Evolutionary conservation across 345 rosid genomes (phyloP), one percentile per base, ranked within the genome.

Genomic region (Salix purpurea): DNA sequence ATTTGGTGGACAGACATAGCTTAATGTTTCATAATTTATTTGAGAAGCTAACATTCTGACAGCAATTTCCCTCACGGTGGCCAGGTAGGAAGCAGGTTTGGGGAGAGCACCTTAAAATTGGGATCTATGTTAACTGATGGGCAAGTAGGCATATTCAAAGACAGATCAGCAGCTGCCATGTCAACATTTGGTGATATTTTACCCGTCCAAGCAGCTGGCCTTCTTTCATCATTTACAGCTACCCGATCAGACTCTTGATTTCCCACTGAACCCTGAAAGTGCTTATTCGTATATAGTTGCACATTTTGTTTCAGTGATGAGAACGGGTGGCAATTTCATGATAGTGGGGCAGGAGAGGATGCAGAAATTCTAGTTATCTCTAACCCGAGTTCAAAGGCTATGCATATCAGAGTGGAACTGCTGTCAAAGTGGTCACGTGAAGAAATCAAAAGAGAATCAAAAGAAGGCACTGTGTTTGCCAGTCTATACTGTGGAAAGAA

Each of bases 101-200:
- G 97, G 44, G 97, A 93, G 90, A 95, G 99, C 90, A 93, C 98
- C 4, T 66, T 95, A 61, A 95, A 95, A 80, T 80, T 93, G 88
- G 97, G 99, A 72, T 90, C 98, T 42, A 96, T 93, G 28, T 83
- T 96, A 80, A 93, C 94, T 21, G 98, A 96, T 76, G 97, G 99
- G 75, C 99, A 96, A 83, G 99, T 91, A 32, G 98, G 97, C 69
- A 90, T 96, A 85, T 96, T 96, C 88, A 96, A 90, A 86, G 98
- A 96, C 79, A 88, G 95, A 88, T 93, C 99, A 54, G 94, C 97
- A 8, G 87, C 99, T 34, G 95, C 98, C 73, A 92, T 96, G 94
- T 96, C 98, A 40, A 89, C 98, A 9, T 96, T 96, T 73, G 97
- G 99, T 42, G 99, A 96, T 83, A 94, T 96, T 81, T 84, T 96